Conservation (phyloP, 768 basidiomycete species). For the Boletus fagicola region DNA sequence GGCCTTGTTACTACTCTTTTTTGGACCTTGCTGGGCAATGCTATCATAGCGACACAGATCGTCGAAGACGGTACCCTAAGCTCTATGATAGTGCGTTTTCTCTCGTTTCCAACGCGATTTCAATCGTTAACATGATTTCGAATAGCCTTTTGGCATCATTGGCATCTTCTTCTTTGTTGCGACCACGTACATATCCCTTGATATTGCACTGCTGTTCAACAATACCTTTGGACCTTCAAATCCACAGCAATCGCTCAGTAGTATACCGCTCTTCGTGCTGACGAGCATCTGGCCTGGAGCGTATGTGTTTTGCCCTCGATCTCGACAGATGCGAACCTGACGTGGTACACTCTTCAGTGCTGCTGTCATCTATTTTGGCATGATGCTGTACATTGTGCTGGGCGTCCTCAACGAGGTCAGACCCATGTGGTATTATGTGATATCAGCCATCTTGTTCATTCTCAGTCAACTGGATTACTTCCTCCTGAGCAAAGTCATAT, state of each 20-base stretch:
- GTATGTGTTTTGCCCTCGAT: slow-evolving; percentile 41
- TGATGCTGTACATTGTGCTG: slow-evolving; percentile 83
- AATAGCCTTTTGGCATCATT: slow-evolving; percentile 63
- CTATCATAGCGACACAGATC: slow-evolving; percentile 78
- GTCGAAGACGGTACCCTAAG: slow-evolving; percentile 88
- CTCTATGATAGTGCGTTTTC: slow-evolving; percentile 56
- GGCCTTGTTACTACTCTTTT: slow-evolving; percentile 75
- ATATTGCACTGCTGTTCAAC: slow-evolving; percentile 71
- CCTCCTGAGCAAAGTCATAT: slow-evolving; percentile 74
- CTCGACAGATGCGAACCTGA: slow-evolving; percentile 1
- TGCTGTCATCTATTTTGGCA: slow-evolving; percentile 61
- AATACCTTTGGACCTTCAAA: slow-evolving; percentile 55
- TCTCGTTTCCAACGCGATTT: background rate
- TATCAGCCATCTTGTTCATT: slow-evolving; percentile 74
- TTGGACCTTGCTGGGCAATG: slow-evolving; percentile 77
- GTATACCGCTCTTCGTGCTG: slow-evolving; percentile 77
- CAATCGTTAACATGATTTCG: background rate
- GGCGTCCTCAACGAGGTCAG: slow-evolving; percentile 71
- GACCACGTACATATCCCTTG: slow-evolving; percentile 82
- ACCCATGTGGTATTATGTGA: slow-evolving; percentile 77
- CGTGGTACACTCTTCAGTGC: slow-evolving; percentile 40
- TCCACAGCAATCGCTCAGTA: slow-evolving; percentile 55
- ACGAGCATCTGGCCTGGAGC: slow-evolving; percentile 76
- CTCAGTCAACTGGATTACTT: slow-evolving; percentile 82
- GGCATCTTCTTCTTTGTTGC: slow-evolving; percentile 60